Base-by-base conservation (phyloP, 2,329 filamentous ascomycete species). In the Aspergillus ochraceus region DNA sequence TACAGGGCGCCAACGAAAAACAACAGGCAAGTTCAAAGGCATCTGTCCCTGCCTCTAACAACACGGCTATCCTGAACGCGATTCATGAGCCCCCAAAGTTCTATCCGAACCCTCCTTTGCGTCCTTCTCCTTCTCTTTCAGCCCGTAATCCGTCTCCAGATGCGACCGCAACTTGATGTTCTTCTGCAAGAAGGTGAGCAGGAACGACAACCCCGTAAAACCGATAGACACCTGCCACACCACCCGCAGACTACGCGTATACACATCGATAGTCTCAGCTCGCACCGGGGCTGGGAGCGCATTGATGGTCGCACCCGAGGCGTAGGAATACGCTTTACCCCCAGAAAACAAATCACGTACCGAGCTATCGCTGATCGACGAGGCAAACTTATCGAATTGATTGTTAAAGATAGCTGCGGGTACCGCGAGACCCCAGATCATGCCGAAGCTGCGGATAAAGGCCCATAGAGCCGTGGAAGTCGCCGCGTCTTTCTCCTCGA, bases 131-230 rank as follows among this genome's bases (percentile, higher is more conserved):
- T 76, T 36, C 9, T 36, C 30, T 60, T 76, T 72, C 3, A 80
- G 62, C 0, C 78, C 77, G 64, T 72, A 80, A 17, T 74, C 70
- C 0, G 76, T 79, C 50, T 79, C 71, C 42, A 80, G 63, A 19
- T 74, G 70, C 12, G 70, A 73, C 46, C 76, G 65, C 64, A 80
- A 66, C 62, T 73, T 69, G 14, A 78, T 60, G 59, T 77, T 68
- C 53, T 73, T 72, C 61, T 76, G 74, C 1, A 71, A 63, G 19
- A 74, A 75, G 1, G 68, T 70, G 17, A 76, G 32, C 3, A 73
- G 29, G 22, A 79, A 76, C 1, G 69, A 71, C 5, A 76, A 24
- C 0, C 58, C 72, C 0, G 71, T 66, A 24, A 79, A 65, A 0
- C 67, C 65, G 0, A 77, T 66, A 10, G 71, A 72, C 1, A 79